Evolutionary conservation across 225 moss, liverwort and hornwort genomes (phyloP).

Genomic region (Pseudisothecium myosuroides): DNA sequence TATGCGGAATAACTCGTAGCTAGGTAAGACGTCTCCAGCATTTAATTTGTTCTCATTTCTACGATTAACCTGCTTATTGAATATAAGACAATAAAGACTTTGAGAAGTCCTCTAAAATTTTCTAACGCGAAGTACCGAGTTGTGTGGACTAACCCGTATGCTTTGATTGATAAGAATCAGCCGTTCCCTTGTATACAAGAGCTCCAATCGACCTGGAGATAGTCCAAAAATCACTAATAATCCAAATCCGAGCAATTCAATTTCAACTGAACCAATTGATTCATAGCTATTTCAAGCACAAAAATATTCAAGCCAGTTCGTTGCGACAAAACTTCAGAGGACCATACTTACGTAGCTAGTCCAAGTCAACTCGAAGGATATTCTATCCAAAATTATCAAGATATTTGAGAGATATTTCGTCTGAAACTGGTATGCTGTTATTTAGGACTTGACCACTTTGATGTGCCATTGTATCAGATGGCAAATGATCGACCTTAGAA

Average conservation of each 20-base stretch:
- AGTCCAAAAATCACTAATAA: no score
- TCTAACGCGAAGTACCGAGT: neutral
- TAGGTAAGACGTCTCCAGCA: neutral
- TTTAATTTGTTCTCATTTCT: neutral
- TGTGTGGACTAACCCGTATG: neutral
- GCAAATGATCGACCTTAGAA: conserved; percentile 72
- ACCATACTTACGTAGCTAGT: no score
- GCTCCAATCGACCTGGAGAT: conserved; percentile 42
- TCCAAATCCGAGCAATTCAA: no score
- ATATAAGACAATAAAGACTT: no score
- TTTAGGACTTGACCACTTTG: neutral
- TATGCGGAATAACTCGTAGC: neutral
- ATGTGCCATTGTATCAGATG: conserved; percentile 26
- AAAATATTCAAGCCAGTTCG: no score
- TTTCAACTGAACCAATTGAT: neutral
- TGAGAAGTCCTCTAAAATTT: no score
- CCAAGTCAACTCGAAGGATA: no score
- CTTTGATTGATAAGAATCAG: neutral
- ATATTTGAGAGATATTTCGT: no score
- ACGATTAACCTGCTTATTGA: no score
- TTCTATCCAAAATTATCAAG: no score
- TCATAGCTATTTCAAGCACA: neutral
- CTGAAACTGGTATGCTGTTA: neutral
- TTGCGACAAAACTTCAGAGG: no score
- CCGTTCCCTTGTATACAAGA: conserved; percentile 35